Percentiles rank a stretch among this genome's conserved stretches.
These are phyloP conservation scores for Aphanomyces astaci DNA, from an alignment of 352 stramenopile genomes.

Conservation along the genomic window DNA sequence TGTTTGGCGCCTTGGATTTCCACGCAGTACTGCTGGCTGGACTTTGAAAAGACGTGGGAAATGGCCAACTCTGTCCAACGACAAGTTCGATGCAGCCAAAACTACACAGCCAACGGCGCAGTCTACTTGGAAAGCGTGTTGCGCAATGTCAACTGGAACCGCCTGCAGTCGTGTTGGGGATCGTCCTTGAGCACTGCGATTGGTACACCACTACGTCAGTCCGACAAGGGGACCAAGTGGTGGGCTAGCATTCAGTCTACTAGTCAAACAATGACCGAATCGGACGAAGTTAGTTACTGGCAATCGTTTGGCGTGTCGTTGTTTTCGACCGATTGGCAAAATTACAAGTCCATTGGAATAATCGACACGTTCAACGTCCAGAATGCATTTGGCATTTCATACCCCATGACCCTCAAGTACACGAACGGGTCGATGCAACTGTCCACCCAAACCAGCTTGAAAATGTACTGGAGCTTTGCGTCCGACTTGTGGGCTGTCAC, in stretches of 20 bases:
- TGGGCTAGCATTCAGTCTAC: no score
- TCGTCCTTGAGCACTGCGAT: constrained; percentile 9
- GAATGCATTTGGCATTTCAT: not conserved
- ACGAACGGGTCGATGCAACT: not conserved
- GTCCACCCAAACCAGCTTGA: not conserved
- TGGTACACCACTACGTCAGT: not conserved
- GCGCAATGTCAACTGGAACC: constrained; percentile 6
- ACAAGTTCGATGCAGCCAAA: constrained; percentile 6
- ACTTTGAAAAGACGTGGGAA: constrained; percentile 14
- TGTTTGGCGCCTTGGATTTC: constrained; percentile 18
- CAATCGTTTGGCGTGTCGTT: not conserved
- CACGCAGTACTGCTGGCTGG: constrained; percentile 23
- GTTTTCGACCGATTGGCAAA: constrained; percentile 16
- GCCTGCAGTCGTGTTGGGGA: constrained; percentile 8
- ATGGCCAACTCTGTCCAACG: constrained; percentile 17
- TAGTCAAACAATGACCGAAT: no score
- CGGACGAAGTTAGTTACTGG: no score
- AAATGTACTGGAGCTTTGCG: constrained; percentile 20
- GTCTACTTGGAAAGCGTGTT: constrained; percentile 19
- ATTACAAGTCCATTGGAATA: constrained; percentile 18
- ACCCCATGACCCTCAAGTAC: constrained; percentile 8
- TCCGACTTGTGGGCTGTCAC: constrained; percentile 12
- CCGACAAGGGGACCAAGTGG: constrained; percentile 11
- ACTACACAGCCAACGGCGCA: constrained; percentile 12
- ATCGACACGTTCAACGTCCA: constrained; percentile 12